A percentile compares a stretch with the other conserved stretches of the same genome.
Evolutionary conservation across 106 monocot species (phyloP).

Genomic region (Allium sativum): DNA sequence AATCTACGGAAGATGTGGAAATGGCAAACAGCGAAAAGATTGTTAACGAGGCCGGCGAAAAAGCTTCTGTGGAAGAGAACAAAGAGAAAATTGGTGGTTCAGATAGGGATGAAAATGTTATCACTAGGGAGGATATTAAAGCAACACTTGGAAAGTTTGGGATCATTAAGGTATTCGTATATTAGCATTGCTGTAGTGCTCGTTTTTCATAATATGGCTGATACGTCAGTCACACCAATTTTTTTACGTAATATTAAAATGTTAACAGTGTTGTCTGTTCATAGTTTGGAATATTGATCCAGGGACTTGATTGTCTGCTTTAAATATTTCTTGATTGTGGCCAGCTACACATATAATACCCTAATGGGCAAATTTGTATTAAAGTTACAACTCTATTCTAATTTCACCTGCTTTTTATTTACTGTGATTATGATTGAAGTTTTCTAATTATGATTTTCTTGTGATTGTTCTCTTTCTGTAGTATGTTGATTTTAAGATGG

Average conservation of each 20-base stretch:
- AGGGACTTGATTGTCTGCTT: background rate
- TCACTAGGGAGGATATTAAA: slow-evolving; percentile 73
- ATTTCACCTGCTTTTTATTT: no score
- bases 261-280: background rate
- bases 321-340: background rate
- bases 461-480: slow-evolving; percentile 16
- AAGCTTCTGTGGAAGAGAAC: slow-evolving; percentile 7
- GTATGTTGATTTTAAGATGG: slow-evolving; percentile 74
- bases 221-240: no score
- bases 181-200: background rate
- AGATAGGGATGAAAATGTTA: slow-evolving; percentile 10
- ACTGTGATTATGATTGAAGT: no score
- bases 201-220: no score
- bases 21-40: slow-evolving; percentile 2
- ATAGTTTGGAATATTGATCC: background rate
- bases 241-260: no score
- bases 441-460: background rate
- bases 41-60: slow-evolving; percentile 2
- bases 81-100: slow-evolving; percentile 8
- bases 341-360: no score
- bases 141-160: slow-evolving; percentile 58
- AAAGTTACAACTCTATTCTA: no score
- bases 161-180: slow-evolving; percentile 56
- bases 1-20: slow-evolving; percentile 1
- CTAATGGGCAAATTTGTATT: no score